A percentile compares a stretch with the other conserved stretches of the same genome.
Conservation (phyloP, 176 grass and related monocot species). For the Paspalum notatum region DNA sequence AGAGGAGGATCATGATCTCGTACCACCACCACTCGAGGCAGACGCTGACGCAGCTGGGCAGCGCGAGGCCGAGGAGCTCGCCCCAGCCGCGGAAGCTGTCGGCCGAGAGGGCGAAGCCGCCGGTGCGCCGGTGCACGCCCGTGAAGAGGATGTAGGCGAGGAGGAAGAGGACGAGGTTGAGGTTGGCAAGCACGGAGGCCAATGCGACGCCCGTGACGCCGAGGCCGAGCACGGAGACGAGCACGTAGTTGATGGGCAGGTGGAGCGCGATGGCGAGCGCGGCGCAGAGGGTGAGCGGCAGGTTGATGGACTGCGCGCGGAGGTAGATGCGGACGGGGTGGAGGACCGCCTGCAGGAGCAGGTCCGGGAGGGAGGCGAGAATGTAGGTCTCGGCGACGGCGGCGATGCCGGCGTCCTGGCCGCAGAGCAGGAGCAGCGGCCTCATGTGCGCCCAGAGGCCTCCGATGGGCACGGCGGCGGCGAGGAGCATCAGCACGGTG, state of each 20-base stretch:
- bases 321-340: constrained; percentile 84
- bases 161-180: constrained; percentile 83
- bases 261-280: constrained; percentile 72
- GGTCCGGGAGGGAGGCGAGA: constrained; percentile 73
- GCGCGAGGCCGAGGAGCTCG: constrained; percentile 60
- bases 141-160: constrained; percentile 57
- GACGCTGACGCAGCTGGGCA: constrained; percentile 87
- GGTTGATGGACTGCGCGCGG: constrained; percentile 78
- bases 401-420: constrained; percentile 74
- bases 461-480: constrained; percentile 58
- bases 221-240: constrained; percentile 66
- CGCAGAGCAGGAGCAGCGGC: constrained; percentile 76
- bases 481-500: constrained; percentile 68
- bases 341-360: constrained; percentile 72
- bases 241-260: constrained; percentile 80
- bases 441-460: constrained; percentile 66
- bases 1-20: constrained; percentile 97
- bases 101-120: constrained; percentile 55
- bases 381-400: constrained; percentile 77
- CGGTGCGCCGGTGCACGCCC: constrained; percentile 57
- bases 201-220: constrained; percentile 70
- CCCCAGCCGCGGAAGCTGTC: constrained; percentile 77
- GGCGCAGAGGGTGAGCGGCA: constrained; percentile 72
- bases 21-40: constrained; percentile 99
- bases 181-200: constrained; percentile 65